Base-by-base conservation (phyloP, 164 flowering plant genomes). In the Litsea cubeba region DNA sequence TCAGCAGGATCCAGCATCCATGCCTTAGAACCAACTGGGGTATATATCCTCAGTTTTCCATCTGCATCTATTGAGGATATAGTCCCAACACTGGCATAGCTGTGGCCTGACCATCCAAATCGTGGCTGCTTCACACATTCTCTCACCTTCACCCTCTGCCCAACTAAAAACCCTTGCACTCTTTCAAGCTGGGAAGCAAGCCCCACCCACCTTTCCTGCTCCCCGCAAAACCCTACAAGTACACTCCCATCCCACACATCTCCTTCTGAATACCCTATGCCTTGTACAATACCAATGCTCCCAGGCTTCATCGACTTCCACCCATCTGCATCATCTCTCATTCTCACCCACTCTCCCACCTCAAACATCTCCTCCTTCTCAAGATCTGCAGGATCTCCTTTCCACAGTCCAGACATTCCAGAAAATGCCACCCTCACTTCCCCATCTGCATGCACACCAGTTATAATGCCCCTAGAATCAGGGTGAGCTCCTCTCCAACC, bases 1-100 rank as follows among this genome's bases (percentile, higher is more conserved):
- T 95, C 99, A 22, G 95, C 80, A 74, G 99, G 98, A 74, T 95
- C 98, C 12, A 93, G 83, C 90, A 88, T 88, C 99, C 99, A 95
- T 4, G 90, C 76, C 83, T 91, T 93, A 24, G 96, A 84, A 14
- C 97, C 97, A 2, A 83, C 90, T 0, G 97, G 95, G 4, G 98
- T 91, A 65, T 89, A 90, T 72, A 93, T 92, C 76, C 98, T 86
- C 68, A 95, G 85, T 81, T 89, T 93, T 20, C 95, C 97, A 82
- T 95, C 99, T 1, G 89, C 98, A 83, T 95, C 99, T 50, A 95
- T 87, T 5, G 94, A 86, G 1, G 95, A 82, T 74, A 93, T 87
- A 30, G 87, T 88, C 25, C 97, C 98, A 28, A 93, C 71, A 70
- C 94, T 93, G 0, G 79, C 76, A 80, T 91, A 93, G 80, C 81